Evolutionary conservation across 1,139 yeast genomes (phyloP).

Genomic region (Schizosaccharomyces versatilis): DNA sequence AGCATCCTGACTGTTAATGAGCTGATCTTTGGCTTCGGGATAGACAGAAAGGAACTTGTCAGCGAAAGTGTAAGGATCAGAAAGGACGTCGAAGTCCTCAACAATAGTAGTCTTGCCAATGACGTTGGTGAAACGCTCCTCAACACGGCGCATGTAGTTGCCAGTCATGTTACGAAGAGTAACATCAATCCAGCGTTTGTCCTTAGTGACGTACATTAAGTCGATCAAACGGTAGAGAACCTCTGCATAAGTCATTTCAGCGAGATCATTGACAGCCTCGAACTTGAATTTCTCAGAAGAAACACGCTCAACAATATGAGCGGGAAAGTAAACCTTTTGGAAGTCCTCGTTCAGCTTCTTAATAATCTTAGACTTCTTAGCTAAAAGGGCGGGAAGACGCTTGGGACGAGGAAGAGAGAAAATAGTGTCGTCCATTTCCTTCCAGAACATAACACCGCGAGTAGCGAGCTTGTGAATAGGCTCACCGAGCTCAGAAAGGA

Average conservation of each 20-base stretch:
- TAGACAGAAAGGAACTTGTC: slow-evolving; percentile 41
- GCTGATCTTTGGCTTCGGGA: slow-evolving; percentile 56
- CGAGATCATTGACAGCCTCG: slow-evolving; percentile 52
- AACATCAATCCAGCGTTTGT: slow-evolving; percentile 69
- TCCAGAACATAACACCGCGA: slow-evolving; percentile 93
- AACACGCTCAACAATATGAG: background rate
- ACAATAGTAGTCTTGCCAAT: slow-evolving; percentile 34
- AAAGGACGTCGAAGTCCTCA: slow-evolving; percentile 49
- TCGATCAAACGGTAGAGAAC: slow-evolving; percentile 74
- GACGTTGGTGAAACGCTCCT: slow-evolving; percentile 68
- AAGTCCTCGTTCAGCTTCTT: slow-evolving; percentile 70
- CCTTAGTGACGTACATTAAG: slow-evolving; percentile 62
- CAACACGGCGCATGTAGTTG: slow-evolving; percentile 73
- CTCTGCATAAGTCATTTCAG: slow-evolving; percentile 89
- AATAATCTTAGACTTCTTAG: slow-evolving; percentile 74
- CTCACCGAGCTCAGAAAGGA: slow-evolving; percentile 97
- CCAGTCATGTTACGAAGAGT: slow-evolving; percentile 75
- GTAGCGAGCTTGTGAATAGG: slow-evolving; percentile 97
- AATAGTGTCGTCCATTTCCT: slow-evolving; percentile 82
- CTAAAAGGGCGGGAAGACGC: slow-evolving; percentile 54
- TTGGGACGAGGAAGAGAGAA: slow-evolving; percentile 81
- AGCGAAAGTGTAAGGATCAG: slow-evolving; percentile 40
- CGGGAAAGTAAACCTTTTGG: slow-evolving; percentile 84
- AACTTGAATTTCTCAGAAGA: slow-evolving; percentile 1
- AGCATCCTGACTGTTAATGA: slow-evolving; percentile 84